A percentile compares a stretch with the other conserved stretches of the same genome.
Conservation (phyloP, 2,329 filamentous ascomycete species). For the Laburnicola sp. region DNA sequence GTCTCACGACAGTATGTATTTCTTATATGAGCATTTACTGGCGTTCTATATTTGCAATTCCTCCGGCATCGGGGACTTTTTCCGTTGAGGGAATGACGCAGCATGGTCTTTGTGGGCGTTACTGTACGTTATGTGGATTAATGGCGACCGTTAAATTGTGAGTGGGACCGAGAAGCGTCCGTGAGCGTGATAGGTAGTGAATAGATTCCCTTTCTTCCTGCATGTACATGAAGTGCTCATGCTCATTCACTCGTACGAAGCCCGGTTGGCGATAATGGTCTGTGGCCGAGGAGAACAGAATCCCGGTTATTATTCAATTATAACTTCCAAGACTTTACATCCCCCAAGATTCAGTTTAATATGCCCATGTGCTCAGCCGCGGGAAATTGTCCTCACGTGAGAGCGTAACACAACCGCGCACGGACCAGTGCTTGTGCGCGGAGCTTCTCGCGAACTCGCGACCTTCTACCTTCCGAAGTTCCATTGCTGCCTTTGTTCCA, state of each 20-base stretch:
- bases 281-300: too few species aligned
- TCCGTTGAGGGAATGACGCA: not conserved
- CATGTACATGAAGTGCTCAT: too few species aligned
- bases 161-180: too few species aligned
- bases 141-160: too few species aligned
- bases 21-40: slow-evolving; percentile 5
- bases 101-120: not conserved
- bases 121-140: not conserved
- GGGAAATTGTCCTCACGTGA: slow-evolving; percentile 12
- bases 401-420: slow-evolving; percentile 3
- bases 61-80: not conserved
- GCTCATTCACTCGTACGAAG: too few species aligned
- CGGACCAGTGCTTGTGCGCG: slow-evolving; percentile 6
- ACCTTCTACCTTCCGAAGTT: not conserved
- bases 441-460: not conserved
- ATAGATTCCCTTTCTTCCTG: too few species aligned
- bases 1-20: not conserved
- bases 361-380: too few species aligned
- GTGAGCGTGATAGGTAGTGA: too few species aligned
- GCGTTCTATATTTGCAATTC: slow-evolving; percentile 4
- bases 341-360: too few species aligned
- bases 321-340: too few species aligned
- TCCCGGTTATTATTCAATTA: too few species aligned
- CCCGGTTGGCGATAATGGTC: too few species aligned
- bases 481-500: not conserved